Percentiles rank a stretch among this genome's conserved stretches.
Evolutionary conservation across 495 filamentous ascomycete genomes (phyloP).

Genomic region (Podospora australis): DNA sequence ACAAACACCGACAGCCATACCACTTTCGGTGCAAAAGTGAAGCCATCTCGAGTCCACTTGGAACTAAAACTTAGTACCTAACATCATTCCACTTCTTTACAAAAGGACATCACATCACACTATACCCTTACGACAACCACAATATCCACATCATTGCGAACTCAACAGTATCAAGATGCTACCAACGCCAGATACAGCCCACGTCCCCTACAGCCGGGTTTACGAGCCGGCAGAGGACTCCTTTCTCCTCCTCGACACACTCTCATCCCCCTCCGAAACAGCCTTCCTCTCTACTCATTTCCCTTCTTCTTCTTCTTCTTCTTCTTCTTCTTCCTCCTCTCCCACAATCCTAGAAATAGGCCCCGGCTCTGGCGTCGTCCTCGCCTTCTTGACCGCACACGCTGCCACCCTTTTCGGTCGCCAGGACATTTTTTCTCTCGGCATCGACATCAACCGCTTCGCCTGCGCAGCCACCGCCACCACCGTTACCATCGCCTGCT

Average conservation of each 20-base stretch:
- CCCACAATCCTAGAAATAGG: conserved; percentile 83
- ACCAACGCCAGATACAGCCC: conserved; percentile 84
- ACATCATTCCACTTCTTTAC: not conserved
- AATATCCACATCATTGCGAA: not conserved
- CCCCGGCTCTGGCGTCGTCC: conserved; percentile 82
- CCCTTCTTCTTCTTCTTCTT: conserved; percentile 22
- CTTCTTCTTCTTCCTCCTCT: conserved; percentile 20
- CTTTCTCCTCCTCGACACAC: conserved; percentile 86
- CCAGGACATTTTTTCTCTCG: conserved; percentile 59
- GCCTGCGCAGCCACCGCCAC: conserved; percentile 64
- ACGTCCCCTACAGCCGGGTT: conserved; percentile 76
- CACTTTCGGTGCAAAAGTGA: conserved; percentile 19
- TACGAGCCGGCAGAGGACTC: conserved; percentile 96
- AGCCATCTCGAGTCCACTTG: conserved; percentile 14
- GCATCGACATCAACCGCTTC: conserved; percentile 73
- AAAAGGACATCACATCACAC: not conserved
- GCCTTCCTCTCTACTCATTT: conserved; percentile 65
- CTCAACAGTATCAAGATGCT: conserved; percentile 53
- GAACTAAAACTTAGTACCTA: not conserved
- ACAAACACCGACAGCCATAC: not conserved
- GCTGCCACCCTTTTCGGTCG: conserved; percentile 66
- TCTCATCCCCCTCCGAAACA: conserved; percentile 67
- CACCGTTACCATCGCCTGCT: conserved; percentile 49
- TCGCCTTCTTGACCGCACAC: conserved; percentile 78
- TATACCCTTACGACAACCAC: not conserved